Percentiles rank a stretch among this genome's conserved stretches.
phyloP scores from a whole-genome alignment of 768 basidiomycete genomes.

The Mycena rosella region DNA sequence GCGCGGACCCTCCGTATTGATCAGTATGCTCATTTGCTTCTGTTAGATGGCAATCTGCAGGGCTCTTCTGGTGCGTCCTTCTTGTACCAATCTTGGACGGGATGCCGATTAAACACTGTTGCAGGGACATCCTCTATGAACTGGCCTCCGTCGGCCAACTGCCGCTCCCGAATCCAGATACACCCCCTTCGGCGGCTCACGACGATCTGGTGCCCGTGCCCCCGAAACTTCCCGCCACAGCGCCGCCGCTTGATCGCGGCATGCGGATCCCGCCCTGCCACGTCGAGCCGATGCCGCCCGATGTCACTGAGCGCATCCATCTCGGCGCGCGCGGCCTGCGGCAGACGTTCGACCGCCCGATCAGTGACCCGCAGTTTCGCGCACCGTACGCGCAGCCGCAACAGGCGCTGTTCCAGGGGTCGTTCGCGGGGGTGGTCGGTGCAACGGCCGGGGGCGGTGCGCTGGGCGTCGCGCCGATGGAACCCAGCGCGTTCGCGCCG shows the following conservation, averaged over 20 bases:
- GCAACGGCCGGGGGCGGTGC: not conserved
- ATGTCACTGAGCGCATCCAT: not conserved
- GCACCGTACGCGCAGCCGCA: constrained; percentile 14
- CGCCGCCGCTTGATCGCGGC: not conserved
- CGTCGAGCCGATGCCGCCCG: not conserved
- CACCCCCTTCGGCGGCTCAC: too few relatives aligned
- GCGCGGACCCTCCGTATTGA: too few relatives aligned
- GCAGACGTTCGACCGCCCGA: constrained; percentile 22
- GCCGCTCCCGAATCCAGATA: constrained; percentile 2
- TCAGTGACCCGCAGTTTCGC: constrained; percentile 7
- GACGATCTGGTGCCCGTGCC: too few relatives aligned
- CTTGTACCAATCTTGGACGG: too few relatives aligned
- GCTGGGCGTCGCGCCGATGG: constrained; percentile 24
- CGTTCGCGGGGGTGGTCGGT: constrained; percentile 22
- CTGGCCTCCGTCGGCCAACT: constrained; percentile 38
- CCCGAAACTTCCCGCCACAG: too few relatives aligned
- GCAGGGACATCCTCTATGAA: constrained; percentile 41
- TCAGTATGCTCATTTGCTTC: not conserved
- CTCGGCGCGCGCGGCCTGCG: constrained; percentile 19
- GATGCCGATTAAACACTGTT: not conserved
- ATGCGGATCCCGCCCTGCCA: not conserved
- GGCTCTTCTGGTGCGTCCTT: constrained; percentile 49
- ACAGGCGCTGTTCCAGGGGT: not conserved
- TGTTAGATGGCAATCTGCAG: constrained; percentile 56
- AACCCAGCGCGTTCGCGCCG: constrained; percentile 32